phyloP scores from a whole-genome alignment of 108 stramenopile species.

The Schizochytrium sp. region DNA sequence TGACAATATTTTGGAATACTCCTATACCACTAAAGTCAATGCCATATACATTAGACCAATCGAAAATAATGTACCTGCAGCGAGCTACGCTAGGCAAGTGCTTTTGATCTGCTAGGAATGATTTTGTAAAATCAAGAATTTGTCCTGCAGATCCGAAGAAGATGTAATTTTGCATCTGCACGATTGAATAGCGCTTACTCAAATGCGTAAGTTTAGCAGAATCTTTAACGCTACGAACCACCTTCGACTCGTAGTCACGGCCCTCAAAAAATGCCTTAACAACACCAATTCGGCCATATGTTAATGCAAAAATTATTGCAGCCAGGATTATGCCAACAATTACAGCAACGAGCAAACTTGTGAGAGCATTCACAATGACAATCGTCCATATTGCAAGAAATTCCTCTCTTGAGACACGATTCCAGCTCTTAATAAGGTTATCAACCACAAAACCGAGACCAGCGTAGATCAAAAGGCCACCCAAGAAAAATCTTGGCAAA shows the following conservation, averaged over 20 bases:
- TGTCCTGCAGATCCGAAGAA: slow-evolving; percentile 53
- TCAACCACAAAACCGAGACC: slow-evolving; percentile 41
- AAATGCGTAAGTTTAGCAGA: neutral
- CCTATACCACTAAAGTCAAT: slow-evolving; percentile 35
- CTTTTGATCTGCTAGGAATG: neutral
- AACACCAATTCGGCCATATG: neutral
- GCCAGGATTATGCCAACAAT: neutral
- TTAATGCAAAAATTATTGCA: neutral
- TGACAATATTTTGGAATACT: slow-evolving; percentile 24
- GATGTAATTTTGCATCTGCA: slow-evolving; percentile 53
- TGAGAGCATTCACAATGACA: slow-evolving; percentile 29
- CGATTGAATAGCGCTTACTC: neutral
- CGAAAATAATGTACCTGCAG: neutral
- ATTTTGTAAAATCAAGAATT: neutral
- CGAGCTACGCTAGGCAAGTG: neutral
- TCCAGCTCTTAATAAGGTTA: slow-evolving; percentile 20
- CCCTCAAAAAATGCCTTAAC: slow-evolving; percentile 3
- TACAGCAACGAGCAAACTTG: slow-evolving; percentile 34
- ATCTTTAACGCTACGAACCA: slow-evolving; percentile 6
- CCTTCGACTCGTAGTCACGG: slow-evolving; percentile 9
- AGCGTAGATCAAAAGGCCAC: slow-evolving; percentile 34
- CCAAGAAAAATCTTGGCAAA: slow-evolving; percentile 17
- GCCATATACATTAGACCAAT: slow-evolving; percentile 38
- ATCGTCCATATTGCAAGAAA: slow-evolving; percentile 41
- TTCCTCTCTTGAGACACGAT: slow-evolving; percentile 40